Conservation (phyloP, 2,329 filamentous ascomycete genomes). For the Clarireedia homoeocarpa region DNA sequence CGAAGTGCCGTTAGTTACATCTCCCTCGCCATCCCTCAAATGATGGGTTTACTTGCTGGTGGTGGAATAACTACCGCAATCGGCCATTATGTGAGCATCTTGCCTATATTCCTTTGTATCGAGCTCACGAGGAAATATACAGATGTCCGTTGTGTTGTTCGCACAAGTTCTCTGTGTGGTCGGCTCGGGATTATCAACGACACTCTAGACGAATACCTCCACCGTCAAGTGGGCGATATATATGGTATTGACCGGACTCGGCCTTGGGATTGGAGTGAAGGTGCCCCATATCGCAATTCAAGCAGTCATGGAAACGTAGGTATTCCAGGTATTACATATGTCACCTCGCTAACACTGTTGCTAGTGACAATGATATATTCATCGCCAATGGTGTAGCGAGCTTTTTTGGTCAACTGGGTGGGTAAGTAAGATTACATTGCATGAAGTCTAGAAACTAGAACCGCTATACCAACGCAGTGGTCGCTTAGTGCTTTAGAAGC, state of each 20-base stretch:
- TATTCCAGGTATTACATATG: background rate
- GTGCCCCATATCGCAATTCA: background rate
- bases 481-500: too few species aligned
- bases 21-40: background rate
- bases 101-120: background rate
- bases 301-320: background rate
- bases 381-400: background rate
- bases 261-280: background rate
- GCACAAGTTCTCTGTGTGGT: background rate
- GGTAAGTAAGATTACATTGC: too few species aligned
- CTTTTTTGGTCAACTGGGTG: too few species aligned
- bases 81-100: background rate
- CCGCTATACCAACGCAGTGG: too few species aligned
- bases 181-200: background rate
- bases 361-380: conserved; percentile 1
- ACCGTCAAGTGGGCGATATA: background rate
- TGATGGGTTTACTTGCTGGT: background rate
- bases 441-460: too few species aligned
- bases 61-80: background rate
- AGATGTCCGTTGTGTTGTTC: background rate
- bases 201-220: background rate
- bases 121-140: background rate
- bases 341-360: background rate
- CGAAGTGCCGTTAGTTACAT: background rate
- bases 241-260: background rate